Percentiles rank a stretch among this genome's conserved stretches.
Conservation (phyloP, 768 basidiomycete species). For the Sarcodon aspratus region DNA sequence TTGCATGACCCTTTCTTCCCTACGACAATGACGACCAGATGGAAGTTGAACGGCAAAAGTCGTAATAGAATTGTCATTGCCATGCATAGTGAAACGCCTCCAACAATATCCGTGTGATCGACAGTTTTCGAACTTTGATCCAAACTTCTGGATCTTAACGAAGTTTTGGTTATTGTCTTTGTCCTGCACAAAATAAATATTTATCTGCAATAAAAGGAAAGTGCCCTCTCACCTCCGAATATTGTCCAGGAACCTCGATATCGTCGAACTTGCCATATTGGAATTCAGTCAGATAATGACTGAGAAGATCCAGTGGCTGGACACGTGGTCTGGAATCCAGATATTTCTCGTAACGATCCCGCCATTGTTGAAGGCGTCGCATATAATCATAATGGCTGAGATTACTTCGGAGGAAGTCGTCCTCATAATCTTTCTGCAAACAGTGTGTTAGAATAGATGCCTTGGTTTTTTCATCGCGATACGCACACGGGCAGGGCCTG, state of each 20-base stretch:
- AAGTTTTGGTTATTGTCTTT: conserved; percentile 92
- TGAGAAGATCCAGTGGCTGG: conserved; percentile 77
- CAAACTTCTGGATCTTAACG: conserved; percentile 82
- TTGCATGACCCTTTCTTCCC: conserved; percentile 89
- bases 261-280: conserved; percentile 97
- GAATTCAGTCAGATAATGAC: conserved; percentile 94
- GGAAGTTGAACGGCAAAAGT: conserved; percentile 90
- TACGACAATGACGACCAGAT: conserved; percentile 70
- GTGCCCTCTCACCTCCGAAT: conserved; percentile 62
- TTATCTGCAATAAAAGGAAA: neutral
- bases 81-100: conserved; percentile 85
- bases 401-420: conserved; percentile 76
- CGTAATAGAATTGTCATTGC: conserved; percentile 80
- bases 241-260: conserved; percentile 98
- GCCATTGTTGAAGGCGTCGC: conserved; percentile 81
- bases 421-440: conserved; percentile 75
- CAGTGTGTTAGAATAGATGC: neutral
- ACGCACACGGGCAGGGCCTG: conserved; percentile 42
- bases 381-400: conserved; percentile 83
- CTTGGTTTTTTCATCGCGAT: conserved; percentile 1
- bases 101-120: conserved; percentile 79
- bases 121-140: conserved; percentile 82
- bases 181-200: conserved; percentile 41
- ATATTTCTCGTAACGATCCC: conserved; percentile 77
- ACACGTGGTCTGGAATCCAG: conserved; percentile 76